phyloP scores from a whole-genome alignment of 2,329 filamentous ascomycete species.

The Nothophoma quercina region DNA sequence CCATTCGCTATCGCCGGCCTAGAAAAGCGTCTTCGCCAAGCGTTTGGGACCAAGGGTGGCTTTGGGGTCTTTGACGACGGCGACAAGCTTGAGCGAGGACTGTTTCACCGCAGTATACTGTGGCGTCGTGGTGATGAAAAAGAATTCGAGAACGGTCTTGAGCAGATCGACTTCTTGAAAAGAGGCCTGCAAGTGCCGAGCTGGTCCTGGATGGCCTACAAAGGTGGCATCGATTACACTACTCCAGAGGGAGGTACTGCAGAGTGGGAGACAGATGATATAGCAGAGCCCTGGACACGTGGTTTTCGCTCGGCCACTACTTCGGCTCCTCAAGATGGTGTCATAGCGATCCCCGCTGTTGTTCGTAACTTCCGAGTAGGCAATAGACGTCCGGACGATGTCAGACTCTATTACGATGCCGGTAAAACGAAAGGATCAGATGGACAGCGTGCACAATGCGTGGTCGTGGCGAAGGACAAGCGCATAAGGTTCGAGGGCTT shows the following conservation, averaged over 20 bases:
- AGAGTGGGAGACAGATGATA: conserved; percentile 3
- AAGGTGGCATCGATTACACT: conserved; percentile 26
- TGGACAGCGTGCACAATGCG: not conserved
- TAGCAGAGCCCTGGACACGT: conserved; percentile 1
- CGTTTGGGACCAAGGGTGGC: conserved; percentile 31
- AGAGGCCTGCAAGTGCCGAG: not conserved
- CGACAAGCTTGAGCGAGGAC: conserved; percentile 4
- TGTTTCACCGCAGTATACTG: conserved; percentile 39
- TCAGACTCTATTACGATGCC: not conserved
- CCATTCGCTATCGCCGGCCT: conserved; percentile 46
- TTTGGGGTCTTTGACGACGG: conserved; percentile 45
- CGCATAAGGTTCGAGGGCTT: conserved; percentile 4
- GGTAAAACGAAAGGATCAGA: not conserved
- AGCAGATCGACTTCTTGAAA: not conserved
- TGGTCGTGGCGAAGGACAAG: not conserved
- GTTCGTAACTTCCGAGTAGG: not conserved
- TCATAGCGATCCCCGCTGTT: not conserved
- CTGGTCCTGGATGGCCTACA: conserved; percentile 33
- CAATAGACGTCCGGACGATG: not conserved
- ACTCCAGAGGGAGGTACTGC: not conserved
- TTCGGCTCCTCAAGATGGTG: not conserved
- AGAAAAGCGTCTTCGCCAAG: conserved; percentile 35
- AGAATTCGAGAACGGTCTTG: not conserved
- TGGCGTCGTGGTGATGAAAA: conserved; percentile 33
- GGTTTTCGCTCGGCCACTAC: not conserved